Base-by-base conservation (phyloP, 2,329 filamentous ascomycete species). In the Fusarium nurragi region DNA sequence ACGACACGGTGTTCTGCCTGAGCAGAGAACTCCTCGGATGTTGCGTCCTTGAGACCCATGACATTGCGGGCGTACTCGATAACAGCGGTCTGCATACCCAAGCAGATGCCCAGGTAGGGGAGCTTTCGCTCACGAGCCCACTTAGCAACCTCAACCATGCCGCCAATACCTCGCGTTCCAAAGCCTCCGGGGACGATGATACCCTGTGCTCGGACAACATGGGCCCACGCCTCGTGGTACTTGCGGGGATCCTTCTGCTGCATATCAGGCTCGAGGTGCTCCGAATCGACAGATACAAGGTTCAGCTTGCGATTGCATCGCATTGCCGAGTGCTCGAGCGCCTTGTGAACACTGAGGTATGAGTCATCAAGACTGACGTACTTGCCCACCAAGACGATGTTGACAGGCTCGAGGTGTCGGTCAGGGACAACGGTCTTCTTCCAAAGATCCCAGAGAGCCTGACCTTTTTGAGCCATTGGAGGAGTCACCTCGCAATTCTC, bases 61-160 rank as follows among this genome's bases (percentile, higher is more conserved):
- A 94, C 81, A 67, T 92, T 88, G 38, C 93, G 88, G 3, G 93
- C 93, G 70, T 88, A 92, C 77, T 98, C 94, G 68, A 97, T 90
- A 43, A 97, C 93, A 19, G 94, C 93, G 43, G 97, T 86, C 77
- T 98, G 95, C 89, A 97, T 93, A 55, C 93, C 93, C 21, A 97
- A 82, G 75, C 94, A 97, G 64, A 98, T 90, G 58, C 95, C 95
- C 1, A 98, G 84, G 79, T 90, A 97, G 2, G 93, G 93, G 5
- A 86, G 86, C 63, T 90, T 89, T 71, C 93, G 89, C 67, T 90
- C 90, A 54, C 95, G 89, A 3, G 94, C 94, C 89, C 91, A 97
- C 65, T 89, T 90, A n/a, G 91, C 90, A 4, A 90, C 91, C 53
- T 87, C 82, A 72, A 98, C 90, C 93, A 98, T 98, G 63, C 95